These are phyloP conservation scores for Madurella fahalii DNA, from an alignment of 2,329 filamentous ascomycete species.

Conservation along the genomic window DNA sequence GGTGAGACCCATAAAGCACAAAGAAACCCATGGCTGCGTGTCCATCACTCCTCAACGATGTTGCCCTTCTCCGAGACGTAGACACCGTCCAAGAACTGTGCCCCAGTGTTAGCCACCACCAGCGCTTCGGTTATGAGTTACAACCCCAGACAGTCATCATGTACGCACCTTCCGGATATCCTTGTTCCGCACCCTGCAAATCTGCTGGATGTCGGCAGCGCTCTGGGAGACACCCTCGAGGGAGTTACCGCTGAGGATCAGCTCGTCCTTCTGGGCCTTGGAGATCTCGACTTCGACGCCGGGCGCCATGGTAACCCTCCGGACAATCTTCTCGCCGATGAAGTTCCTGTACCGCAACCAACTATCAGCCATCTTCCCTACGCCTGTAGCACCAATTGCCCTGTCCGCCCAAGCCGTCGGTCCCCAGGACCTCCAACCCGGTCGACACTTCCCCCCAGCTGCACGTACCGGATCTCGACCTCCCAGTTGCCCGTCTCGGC, in stretches of 20 bases:
- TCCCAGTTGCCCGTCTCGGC: slow-evolving; percentile 79
- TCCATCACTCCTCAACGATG: slow-evolving; percentile 67
- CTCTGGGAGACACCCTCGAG: slow-evolving; percentile 97
- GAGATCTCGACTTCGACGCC: slow-evolving; percentile 90
- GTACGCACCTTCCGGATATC: slow-evolving; percentile 94
- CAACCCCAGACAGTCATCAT: not conserved
- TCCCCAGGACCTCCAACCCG: slow-evolving; percentile 8
- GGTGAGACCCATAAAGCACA: slow-evolving; percentile 55
- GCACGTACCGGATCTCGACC: slow-evolving; percentile 90
- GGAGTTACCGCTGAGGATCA: slow-evolving; percentile 87
- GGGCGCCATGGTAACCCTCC: slow-evolving; percentile 79
- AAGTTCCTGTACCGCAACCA: slow-evolving; percentile 67
- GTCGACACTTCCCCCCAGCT: slow-evolving; percentile 3
- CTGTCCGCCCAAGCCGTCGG: not conserved
- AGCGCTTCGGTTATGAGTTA: not conserved
- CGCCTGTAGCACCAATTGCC: not conserved
- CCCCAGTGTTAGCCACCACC: slow-evolving; percentile 15
- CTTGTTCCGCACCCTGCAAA: slow-evolving; percentile 99
- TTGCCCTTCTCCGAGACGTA: slow-evolving; percentile 99
- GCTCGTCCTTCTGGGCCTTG: slow-evolving; percentile 95
- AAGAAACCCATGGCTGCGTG: slow-evolving; percentile 33
- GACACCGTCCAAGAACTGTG: slow-evolving; percentile 97
- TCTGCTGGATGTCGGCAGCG: slow-evolving; percentile 98
- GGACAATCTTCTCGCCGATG: slow-evolving; percentile 98
- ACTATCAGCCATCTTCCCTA: slow-evolving; percentile 30